Percentiles rank a stretch among this genome's conserved stretches.
Conservation (phyloP, 2,329 filamentous ascomycete species). For the Hypoxylon sp. region DNA sequence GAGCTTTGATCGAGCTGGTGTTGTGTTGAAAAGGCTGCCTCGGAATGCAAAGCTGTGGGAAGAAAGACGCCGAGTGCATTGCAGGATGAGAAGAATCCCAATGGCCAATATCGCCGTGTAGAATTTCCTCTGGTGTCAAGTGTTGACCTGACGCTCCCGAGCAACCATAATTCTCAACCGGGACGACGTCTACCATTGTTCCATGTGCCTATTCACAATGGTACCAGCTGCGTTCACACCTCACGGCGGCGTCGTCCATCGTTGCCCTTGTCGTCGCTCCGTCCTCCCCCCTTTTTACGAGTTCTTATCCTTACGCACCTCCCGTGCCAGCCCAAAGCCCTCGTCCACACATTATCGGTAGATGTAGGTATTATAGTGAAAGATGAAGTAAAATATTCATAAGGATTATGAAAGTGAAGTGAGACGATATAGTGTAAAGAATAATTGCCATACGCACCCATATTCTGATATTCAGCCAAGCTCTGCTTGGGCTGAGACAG, state of each 20-base stretch:
- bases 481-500: constrained; percentile 97
- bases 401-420: constrained; percentile 1
- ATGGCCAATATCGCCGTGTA: background rate
- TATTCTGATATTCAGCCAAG: constrained; percentile 90
- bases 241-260: background rate
- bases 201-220: background rate
- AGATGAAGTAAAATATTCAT: background rate
- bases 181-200: background rate
- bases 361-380: background rate
- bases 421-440: constrained; percentile 12
- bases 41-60: constrained; percentile 2
- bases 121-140: background rate
- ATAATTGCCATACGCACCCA: constrained; percentile 73
- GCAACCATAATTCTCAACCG: background rate
- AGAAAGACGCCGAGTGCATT: background rate
- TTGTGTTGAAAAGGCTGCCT: constrained; percentile 1
- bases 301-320: background rate
- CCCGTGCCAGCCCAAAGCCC: background rate
- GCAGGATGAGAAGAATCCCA: constrained; percentile 1
- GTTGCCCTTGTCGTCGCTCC: background rate
- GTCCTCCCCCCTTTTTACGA: constrained; percentile 1
- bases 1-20: background rate
- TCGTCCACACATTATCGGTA: background rate
- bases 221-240: background rate
- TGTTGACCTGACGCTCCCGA: background rate